Evolutionary conservation across 805 yeast genomes (phyloP), one percentile per base, ranked within the genome.

Genomic region (Saccharomyces mikatae): DNA sequence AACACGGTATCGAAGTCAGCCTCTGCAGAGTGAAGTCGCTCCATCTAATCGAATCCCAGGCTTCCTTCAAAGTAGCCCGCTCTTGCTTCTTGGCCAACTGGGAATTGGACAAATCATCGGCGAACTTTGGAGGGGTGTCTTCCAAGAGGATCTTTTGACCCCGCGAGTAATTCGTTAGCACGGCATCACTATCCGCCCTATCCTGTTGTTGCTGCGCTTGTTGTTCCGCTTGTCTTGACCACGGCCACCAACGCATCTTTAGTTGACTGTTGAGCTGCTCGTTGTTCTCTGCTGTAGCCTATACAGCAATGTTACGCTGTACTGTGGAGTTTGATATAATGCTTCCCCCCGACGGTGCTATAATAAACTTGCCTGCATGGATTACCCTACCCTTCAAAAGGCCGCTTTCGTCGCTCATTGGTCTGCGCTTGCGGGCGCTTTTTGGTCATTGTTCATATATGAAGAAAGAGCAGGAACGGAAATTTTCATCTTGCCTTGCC

Each of bases 1-100:
- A 86, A 64, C 95, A 87, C 2, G 95, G 94, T 62, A 86, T 85
- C 49, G 72, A 69, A 2, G 80, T 73, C 51, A 84, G 71, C 46
- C 76, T 77, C 6, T 74, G 74, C 6, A 82, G 60, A 2, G 75
- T 68, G 62, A 87, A 83, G 59, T 85, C 88, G 0, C 77, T 71
- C 24, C 71, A 48, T 24, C 74, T 68, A 11, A 86, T 67, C 4
- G 76, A 60, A 8, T 67, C 63, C 53, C 78, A 66, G 0, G 82
- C 85, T 50, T 62, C 60, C 32, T 64, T 65, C 17, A 72, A 69
- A 68, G 69, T 68, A 14, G 69, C 63, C 41, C 62, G 63, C 26
- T 68, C 71, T 22, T 56, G 58, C 2, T 61, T 62, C 3, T 62
- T 55, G 22, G 71, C 61, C 41, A 47, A 22, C 29, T 41, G 47